Conservation (phyloP, 345 rosid genomes). For the Lepidium didymum region DNA sequence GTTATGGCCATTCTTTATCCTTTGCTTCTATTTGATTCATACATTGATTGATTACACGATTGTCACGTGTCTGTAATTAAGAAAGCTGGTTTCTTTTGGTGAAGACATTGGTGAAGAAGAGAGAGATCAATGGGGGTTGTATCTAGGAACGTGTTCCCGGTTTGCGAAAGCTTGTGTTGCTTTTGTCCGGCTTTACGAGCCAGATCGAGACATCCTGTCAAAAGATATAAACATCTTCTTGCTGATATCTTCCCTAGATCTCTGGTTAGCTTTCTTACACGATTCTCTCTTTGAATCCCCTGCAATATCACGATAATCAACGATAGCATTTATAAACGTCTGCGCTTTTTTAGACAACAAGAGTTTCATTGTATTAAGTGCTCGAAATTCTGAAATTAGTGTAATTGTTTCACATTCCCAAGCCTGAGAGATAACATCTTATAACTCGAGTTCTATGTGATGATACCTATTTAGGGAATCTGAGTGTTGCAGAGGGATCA, state of each 20-base stretch:
- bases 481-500: background rate
- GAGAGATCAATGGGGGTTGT: conserved; percentile 32
- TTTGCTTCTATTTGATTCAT: background rate
- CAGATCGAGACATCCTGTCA: conserved; percentile 73
- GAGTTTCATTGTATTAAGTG: background rate
- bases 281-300: background rate
- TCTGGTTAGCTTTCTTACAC: conserved; percentile 30
- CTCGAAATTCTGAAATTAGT: background rate
- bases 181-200: conserved; percentile 53
- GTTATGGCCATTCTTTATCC: background rate
- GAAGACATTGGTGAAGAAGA: background rate
- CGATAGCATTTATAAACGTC: too few species aligned
- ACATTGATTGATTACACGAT: background rate
- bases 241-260: conserved; percentile 54
- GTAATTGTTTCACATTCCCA: background rate
- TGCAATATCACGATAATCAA: background rate
- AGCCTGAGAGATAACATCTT: too few species aligned
- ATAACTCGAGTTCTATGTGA: background rate
- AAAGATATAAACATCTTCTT: conserved; percentile 61
- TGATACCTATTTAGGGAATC: background rate
- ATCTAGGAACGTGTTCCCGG: conserved; percentile 45
- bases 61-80: background rate
- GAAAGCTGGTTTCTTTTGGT: background rate
- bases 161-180: conserved; percentile 50
- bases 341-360: background rate